Conservation (phyloP, 306 rosid genomes). For the barrel medic (Medicago truncatula) region DNA sequence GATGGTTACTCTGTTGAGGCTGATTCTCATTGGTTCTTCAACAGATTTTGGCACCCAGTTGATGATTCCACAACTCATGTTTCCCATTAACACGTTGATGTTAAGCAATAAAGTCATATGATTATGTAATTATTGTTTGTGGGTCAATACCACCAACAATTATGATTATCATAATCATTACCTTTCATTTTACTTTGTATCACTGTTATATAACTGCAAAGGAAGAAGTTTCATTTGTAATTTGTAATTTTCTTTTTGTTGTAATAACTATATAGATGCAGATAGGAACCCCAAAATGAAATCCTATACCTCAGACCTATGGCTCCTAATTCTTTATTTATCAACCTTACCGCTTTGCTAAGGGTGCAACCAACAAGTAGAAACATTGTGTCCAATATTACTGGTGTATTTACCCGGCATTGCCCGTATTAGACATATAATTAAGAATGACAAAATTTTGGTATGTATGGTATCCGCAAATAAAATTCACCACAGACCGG, state of each 20-base stretch:
- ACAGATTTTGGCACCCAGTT: constrained; percentile 64
- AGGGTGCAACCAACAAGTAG: too few species aligned
- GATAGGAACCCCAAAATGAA: not conserved
- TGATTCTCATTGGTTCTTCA: constrained; percentile 73
- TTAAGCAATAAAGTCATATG: constrained; percentile 41
- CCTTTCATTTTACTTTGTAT: constrained; percentile 10
- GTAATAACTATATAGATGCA: not conserved
- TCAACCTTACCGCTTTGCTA: too few species aligned
- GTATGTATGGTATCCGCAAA: too few species aligned
- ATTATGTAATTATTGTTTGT: not conserved
- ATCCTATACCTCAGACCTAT: too few species aligned
- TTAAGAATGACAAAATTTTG: too few species aligned
- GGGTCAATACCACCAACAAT: constrained; percentile 3
- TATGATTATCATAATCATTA: not conserved
- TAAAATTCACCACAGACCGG: too few species aligned
- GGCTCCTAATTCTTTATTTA: too few species aligned
- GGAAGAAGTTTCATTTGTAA: not conserved
- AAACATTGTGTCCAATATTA: too few species aligned
- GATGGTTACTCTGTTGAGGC: constrained; percentile 78
- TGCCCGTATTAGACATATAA: too few species aligned
- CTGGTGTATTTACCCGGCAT: too few species aligned
- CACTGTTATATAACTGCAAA: not conserved
- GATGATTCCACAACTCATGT: constrained; percentile 57
- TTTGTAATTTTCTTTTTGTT: not conserved
- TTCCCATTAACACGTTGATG: not conserved